Percentiles rank a stretch among this genome's conserved stretches.
Evolutionary conservation across 495 filamentous ascomycete species (phyloP).

Genomic region (Tuber calosporum): DNA sequence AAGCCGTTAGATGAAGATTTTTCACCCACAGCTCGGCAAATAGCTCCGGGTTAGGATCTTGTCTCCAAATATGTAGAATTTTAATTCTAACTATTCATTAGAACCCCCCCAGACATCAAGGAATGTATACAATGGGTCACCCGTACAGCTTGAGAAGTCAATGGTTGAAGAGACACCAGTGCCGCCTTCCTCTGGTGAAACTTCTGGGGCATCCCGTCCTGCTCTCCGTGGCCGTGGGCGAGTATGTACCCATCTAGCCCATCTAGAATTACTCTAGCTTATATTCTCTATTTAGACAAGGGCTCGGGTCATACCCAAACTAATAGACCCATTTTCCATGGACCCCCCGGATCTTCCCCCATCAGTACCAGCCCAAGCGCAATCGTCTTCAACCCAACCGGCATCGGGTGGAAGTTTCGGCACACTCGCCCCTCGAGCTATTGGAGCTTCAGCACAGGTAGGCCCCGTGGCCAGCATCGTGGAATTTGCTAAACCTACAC

Average conservation of each 20-base stretch:
- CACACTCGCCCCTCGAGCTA: not conserved
- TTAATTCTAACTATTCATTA: constrained; percentile 2
- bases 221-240: constrained; percentile 24
- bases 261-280: not conserved
- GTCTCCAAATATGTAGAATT: no score
- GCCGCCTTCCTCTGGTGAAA: not conserved
- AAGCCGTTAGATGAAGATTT: constrained; percentile 50
- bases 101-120: not conserved
- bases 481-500: not conserved
- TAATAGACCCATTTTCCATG: constrained; percentile 31
- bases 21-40: not conserved
- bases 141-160: not conserved
- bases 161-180: not conserved
- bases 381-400: constrained; percentile 11
- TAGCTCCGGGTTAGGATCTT: constrained; percentile 9
- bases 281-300: constrained; percentile 13
- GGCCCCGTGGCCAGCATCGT: not conserved
- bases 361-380: constrained; percentile 24
- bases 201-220: constrained; percentile 16
- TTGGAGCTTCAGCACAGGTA: not conserved
- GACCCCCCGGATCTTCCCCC: constrained; percentile 29
- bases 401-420: not conserved
- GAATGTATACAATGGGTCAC: not conserved
- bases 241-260: constrained; percentile 19
- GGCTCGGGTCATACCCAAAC: constrained; percentile 13